These are phyloP conservation scores for Hypomontagnella submonticulosa DNA, from an alignment of 495 filamentous ascomycete species.

Conservation along the genomic window DNA sequence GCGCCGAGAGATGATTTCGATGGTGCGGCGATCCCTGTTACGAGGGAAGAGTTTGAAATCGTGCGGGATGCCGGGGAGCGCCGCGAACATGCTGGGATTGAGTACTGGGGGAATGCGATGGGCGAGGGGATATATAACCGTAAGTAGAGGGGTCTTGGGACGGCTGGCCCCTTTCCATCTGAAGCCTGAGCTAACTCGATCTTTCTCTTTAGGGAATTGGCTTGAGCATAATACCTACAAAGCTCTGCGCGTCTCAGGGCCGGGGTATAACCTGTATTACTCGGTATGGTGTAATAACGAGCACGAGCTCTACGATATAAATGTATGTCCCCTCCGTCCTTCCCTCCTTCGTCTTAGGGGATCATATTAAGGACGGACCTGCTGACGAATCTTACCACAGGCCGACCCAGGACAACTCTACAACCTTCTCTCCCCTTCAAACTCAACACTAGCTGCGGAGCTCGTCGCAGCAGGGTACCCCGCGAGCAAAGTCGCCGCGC, in stretches of 20 bases:
- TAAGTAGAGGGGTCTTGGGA: slow-evolving; percentile 3
- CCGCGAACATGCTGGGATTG: slow-evolving; percentile 69
- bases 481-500: slow-evolving; percentile 50
- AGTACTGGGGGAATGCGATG: slow-evolving; percentile 66
- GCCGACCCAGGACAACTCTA: slow-evolving; percentile 65
- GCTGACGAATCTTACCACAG: no score
- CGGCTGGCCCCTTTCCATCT: not conserved
- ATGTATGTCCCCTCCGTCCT: slow-evolving; percentile 50
- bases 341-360: not conserved
- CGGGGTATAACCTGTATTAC: slow-evolving; percentile 67
- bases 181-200: slow-evolving; percentile 1
- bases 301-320: slow-evolving; percentile 69
- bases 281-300: slow-evolving; percentile 71
- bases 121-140: slow-evolving; percentile 56
- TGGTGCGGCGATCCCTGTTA: slow-evolving; percentile 63
- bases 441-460: not conserved
- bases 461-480: slow-evolving; percentile 49
- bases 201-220: slow-evolving; percentile 20
- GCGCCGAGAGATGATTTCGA: slow-evolving; percentile 63
- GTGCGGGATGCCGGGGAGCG: slow-evolving; percentile 35
- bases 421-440: slow-evolving; percentile 58
- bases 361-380: not conserved
- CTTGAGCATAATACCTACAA: slow-evolving; percentile 66
- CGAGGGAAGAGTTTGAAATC: slow-evolving; percentile 19
- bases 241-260: slow-evolving; percentile 60